Evolutionary conservation across 2,329 filamentous ascomycete genomes (phyloP).

Genomic region (Trichoderma semiorbis): DNA sequence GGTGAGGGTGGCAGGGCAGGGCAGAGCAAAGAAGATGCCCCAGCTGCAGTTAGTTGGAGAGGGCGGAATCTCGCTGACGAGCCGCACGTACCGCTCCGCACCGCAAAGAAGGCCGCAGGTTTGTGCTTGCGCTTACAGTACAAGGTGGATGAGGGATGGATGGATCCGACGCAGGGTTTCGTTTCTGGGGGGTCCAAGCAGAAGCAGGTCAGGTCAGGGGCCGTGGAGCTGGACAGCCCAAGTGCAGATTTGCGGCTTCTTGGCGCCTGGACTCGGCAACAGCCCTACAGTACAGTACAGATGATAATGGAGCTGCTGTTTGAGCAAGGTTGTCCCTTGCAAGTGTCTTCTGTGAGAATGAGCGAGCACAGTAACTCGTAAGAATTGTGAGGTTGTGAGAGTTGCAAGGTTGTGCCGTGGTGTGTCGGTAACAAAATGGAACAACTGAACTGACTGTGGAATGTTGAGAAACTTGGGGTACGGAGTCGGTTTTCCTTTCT

Average conservation of each 20-base stretch:
- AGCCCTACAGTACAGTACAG: neutral
- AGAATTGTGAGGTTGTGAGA: neutral
- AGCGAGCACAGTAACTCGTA: neutral
- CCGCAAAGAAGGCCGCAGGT: neutral
- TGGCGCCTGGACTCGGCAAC: neutral
- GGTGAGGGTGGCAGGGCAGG: neutral
- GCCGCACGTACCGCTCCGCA: neutral
- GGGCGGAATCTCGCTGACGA: slow-evolving; percentile 3
- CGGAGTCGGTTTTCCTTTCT: neutral
- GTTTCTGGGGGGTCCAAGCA: neutral
- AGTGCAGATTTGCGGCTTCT: neutral
- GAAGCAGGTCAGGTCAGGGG: neutral
- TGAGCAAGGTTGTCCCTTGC: neutral
- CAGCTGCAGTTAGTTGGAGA: neutral
- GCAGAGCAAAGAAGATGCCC: neutral
- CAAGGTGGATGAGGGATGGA: neutral
- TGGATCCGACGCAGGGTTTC: neutral
- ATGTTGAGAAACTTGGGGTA: neutral
- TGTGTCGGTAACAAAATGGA: neutral
- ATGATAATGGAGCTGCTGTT: neutral
- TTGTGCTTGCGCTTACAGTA: neutral
- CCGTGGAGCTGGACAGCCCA: neutral
- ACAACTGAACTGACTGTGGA: neutral
- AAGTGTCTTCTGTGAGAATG: neutral
- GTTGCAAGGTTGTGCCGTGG: neutral